Percentiles rank a stretch among this genome's conserved stretches.
These are phyloP conservation scores for Nicotiana attenuata DNA, from an alignment of 257 asterid genomes.

Conservation along the genomic window DNA sequence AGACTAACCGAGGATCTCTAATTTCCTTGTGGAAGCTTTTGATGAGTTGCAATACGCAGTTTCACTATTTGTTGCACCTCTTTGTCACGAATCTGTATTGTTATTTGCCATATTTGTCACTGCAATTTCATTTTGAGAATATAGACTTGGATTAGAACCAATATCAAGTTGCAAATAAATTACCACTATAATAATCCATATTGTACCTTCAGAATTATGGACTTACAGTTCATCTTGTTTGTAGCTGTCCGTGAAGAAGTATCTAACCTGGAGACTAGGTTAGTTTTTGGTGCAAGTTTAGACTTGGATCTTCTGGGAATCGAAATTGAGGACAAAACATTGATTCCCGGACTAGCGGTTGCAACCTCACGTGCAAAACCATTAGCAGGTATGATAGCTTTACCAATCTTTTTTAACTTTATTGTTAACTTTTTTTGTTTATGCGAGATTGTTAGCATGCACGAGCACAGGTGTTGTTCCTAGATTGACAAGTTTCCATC, in stretches of 20 bases:
- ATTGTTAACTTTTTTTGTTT: background rate
- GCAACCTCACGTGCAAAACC: slow-evolving; percentile 84
- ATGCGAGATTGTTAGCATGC: background rate
- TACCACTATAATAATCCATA: background rate
- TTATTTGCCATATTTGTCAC: background rate
- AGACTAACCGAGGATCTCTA: background rate
- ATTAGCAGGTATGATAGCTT: slow-evolving; percentile 55
- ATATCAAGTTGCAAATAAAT: background rate
- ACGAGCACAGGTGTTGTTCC: background rate
- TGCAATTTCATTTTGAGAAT: background rate
- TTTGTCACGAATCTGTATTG: background rate
- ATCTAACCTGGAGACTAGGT: slow-evolving; percentile 49
- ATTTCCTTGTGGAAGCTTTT: background rate
- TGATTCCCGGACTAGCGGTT: slow-evolving; percentile 91
- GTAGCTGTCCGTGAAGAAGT: slow-evolving; percentile 78
- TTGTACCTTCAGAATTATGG: slow-evolving; percentile 7
- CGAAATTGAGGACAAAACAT: slow-evolving; percentile 60
- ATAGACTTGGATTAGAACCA: slow-evolving; percentile 1
- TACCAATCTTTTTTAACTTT: background rate
- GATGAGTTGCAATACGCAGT: background rate
- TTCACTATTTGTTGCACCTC: background rate
- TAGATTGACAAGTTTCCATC: background rate
- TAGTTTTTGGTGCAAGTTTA: slow-evolving; percentile 64
- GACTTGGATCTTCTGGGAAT: slow-evolving; percentile 94
- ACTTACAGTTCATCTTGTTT: slow-evolving; percentile 12